Evolutionary conservation across 2,329 filamentous ascomycete species (phyloP), one percentile per base, ranked within the genome.

Genomic region (Arthrinium phaeospermum): DNA sequence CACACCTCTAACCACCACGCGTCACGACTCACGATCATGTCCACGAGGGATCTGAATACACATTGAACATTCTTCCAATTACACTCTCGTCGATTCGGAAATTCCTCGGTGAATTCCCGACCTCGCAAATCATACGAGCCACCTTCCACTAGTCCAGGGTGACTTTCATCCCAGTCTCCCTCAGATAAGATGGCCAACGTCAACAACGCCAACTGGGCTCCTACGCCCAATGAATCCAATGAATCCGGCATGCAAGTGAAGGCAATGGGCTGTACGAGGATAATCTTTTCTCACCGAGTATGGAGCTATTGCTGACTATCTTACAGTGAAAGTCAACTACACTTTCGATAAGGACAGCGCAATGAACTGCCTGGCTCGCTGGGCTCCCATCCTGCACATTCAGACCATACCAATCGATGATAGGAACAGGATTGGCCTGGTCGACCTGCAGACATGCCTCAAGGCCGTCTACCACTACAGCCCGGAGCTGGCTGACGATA

Each of bases 261-360:
- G 78, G 85, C 86, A 57, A 92, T 94, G 90, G 91, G 91, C 83
- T 87, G 91, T 93, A 90, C 81, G 91, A 85, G 72, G 69, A 72
- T 67, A 75, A 71, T 30, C 44, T n/a, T 47, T 44, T 68, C 37
- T 45, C 67, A 30, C 12, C 14, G 27, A 37, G 45, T 24, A 46
- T 49, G 67, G 45, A n/a, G 44, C 45, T 49, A 37, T 69, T 69
- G 67, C 67, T 69, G 67, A 69, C 45, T n/a, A 69, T 49, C 45
- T 49, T 14, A 64, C 82, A 97, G 95, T 98, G 83, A 98, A 98
- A 87, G 93, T 98, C 69, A 91, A 97, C 74, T 99, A 98, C 84
- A 98, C 95, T 45, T 98, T 98, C 84, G 95, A 98, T 82, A 91
- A 92, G 80, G 92, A 96, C 76, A 92, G 91, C 84, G 95, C 95